Base-by-base conservation (phyloP, 2,329 filamentous ascomycete species). In the Aotearoamyces nothofagi region DNA sequence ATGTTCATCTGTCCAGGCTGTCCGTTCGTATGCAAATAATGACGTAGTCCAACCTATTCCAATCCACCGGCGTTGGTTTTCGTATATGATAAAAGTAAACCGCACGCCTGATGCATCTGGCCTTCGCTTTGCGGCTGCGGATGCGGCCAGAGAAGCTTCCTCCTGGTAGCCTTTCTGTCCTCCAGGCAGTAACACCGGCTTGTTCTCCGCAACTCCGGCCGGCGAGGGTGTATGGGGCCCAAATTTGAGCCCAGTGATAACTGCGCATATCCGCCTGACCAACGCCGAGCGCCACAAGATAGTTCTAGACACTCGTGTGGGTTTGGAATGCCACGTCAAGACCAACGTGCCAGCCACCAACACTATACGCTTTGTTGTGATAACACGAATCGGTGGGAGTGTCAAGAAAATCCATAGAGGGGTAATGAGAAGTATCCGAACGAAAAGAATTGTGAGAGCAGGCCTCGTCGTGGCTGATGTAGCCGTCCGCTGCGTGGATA, bases 1-100 rank as follows among this genome's bases (percentile, higher is more conserved):
- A 49, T 94, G 84, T 53, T 98, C 90, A 51, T 98, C 90, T 1
- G 90, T 94, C 87, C 90, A 98, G 1, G 86, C 66, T 2, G 78
- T 68, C 23, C 90, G 68, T 50, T 98, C 90, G 45, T 94, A 92
- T 0, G 84, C 75, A 39, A 98, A 83, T 36, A 98, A 60, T 22
- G 77, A 92, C 3, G 78, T 78, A 0, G 90, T 96, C 86, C 90
- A 98, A 0, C 90, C 90, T 9, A 98, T 66, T 1, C 86, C 87
- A 4, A 98, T 59, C 90, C 90, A 98, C 29, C 90, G 71, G 23
- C 90, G 70, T 53, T 98, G 90, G 43, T 98, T 98, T 51, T 98
- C 90, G 46, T 86, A 96, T 3, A 98, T 65, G 26, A 90, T 86
- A 38, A 98, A 98, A 0, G 90, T 98, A 46, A 98, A 98, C 24